Conservation (phyloP, 179 eudicot species). For the Silene vulgaris region DNA sequence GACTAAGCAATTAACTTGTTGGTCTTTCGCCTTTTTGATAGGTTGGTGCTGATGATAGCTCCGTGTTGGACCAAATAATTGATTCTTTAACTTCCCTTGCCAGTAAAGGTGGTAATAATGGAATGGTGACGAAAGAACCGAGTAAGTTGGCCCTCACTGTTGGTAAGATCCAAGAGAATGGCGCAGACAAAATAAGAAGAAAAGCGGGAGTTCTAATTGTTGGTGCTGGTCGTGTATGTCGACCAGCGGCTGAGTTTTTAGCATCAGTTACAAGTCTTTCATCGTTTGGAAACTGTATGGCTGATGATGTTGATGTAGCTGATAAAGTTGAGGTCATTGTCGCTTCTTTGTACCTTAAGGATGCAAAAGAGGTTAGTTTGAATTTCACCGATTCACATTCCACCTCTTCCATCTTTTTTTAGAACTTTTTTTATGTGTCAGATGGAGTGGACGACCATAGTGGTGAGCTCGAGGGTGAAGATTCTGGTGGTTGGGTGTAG, state of each 20-base stretch:
- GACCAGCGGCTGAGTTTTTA: constrained; percentile 82
- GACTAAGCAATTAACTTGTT: not conserved
- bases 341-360: constrained; percentile 78
- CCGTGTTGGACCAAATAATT: constrained; percentile 61
- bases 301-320: constrained; percentile 40
- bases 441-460: not conserved
- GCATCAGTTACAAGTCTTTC: constrained; percentile 56
- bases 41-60: constrained; percentile 82
- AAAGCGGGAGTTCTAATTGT: constrained; percentile 59
- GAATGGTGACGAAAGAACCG: constrained; percentile 30
- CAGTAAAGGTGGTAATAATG: constrained; percentile 38
- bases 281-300: constrained; percentile 39
- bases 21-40: constrained; percentile 25
- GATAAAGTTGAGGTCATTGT: constrained; percentile 69
- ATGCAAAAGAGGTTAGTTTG: constrained; percentile 75
- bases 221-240: constrained; percentile 97
- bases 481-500: not conserved
- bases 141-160: constrained; percentile 50
- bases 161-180: constrained; percentile 48
- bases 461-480: not conserved
- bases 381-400: not conserved
- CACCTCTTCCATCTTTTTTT: not conserved
- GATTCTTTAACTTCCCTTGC: constrained; percentile 72
- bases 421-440: not conserved
- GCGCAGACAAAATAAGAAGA: constrained; percentile 30